A percentile compares a stretch with the other conserved stretches of the same genome.
Evolutionary conservation across 192 early-diverging fungal genomes (phyloP).

Genomic region (Coemansia sp.): DNA sequence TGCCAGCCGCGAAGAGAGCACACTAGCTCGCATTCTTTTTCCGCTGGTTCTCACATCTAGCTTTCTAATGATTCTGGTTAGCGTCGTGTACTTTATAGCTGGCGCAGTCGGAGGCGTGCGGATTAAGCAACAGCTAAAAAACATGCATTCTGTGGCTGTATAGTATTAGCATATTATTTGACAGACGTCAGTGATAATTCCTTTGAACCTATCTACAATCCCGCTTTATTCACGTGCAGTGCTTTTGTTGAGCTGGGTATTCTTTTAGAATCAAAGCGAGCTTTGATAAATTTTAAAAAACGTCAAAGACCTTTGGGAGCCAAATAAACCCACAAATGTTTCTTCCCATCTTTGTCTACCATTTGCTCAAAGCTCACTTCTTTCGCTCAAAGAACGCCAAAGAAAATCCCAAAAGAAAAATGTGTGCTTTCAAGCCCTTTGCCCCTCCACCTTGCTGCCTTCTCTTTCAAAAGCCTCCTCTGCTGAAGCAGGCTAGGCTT

Average conservation of each 20-base stretch:
- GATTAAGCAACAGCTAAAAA: conserved; percentile 10
- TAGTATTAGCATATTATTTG: background rate
- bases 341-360: background rate
- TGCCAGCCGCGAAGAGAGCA: background rate
- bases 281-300: background rate
- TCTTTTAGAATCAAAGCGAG: background rate
- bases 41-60: conserved; percentile 28
- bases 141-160: background rate
- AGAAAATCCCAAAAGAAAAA: background rate
- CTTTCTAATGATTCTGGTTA: conserved; percentile 19
- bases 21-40: conserved; percentile 22
- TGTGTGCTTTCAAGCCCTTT: background rate
- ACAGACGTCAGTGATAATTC: no score
- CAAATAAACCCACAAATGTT: background rate
- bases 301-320: background rate
- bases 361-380: background rate
- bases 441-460: background rate
- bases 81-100: conserved; percentile 33
- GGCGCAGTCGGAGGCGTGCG: conserved; percentile 35
- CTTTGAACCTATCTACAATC: no score
- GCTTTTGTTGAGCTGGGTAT: background rate
- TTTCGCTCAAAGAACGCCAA: background rate
- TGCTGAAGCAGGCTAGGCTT: background rate
- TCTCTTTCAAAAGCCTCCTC: background rate
- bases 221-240: no score